Conservation (phyloP, 257 asterid species). For the Echites panduratus region DNA sequence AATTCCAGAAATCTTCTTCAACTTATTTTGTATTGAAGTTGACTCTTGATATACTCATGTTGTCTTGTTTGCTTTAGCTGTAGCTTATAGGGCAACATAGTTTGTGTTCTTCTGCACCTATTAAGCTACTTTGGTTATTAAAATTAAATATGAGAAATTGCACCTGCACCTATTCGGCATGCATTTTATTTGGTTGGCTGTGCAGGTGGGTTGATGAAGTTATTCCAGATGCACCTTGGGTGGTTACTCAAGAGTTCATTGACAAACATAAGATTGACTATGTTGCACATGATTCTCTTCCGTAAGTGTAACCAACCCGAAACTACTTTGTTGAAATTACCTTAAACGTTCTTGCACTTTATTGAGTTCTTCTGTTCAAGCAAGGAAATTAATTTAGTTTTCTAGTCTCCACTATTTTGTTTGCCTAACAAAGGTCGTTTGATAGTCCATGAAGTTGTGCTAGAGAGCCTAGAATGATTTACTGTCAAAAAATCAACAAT, state of each 20-base stretch:
- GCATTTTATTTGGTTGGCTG: constrained; percentile 11
- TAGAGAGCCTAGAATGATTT: background rate
- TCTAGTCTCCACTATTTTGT: background rate
- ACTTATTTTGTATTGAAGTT: background rate
- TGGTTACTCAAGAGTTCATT: constrained; percentile 77
- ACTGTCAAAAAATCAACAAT: background rate
- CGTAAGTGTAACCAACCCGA: constrained; percentile 51
- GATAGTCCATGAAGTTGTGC: background rate
- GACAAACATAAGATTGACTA: constrained; percentile 78
- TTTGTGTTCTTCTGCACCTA: background rate
- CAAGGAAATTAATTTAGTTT: background rate
- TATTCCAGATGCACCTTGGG: constrained; percentile 98
- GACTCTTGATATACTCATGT: background rate
- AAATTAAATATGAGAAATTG: background rate
- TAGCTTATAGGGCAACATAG: background rate
- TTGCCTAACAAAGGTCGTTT: background rate
- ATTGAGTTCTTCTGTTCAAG: background rate
- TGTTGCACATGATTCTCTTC: constrained; percentile 96
- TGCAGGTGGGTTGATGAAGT: constrained; percentile 99
- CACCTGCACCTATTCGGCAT: constrained; percentile 1
- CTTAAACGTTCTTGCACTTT: background rate
- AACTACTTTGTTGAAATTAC: background rate
- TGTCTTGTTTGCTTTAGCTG: constrained; percentile 11
- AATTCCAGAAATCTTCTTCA: background rate
- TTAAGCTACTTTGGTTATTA: background rate